These are phyloP conservation scores for Alternaria angustiovoidea DNA, from an alignment of 2,329 filamentous ascomycete species.

Conservation along the genomic window DNA sequence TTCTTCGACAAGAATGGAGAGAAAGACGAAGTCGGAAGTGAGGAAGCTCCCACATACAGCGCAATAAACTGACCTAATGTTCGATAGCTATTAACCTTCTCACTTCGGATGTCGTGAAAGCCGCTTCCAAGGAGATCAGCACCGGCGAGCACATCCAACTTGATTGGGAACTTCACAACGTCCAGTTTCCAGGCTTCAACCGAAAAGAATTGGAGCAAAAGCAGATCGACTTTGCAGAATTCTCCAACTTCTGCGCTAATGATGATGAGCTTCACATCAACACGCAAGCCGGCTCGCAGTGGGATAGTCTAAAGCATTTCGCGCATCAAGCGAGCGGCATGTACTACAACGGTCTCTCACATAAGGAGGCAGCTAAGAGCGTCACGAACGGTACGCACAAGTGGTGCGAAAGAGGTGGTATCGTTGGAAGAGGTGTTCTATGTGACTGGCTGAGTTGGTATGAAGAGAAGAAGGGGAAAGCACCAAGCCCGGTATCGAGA, in stretches of 20 bases:
- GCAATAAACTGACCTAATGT: constrained; percentile 30
- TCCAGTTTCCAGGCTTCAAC: constrained; percentile 64
- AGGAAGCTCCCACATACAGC: constrained; percentile 26
- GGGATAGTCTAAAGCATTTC: constrained; percentile 49
- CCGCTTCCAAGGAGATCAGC: constrained; percentile 60
- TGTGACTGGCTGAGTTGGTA: constrained; percentile 47
- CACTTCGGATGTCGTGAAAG: constrained; percentile 61
- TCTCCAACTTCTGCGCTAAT: constrained; percentile 34
- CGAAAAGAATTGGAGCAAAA: constrained; percentile 61
- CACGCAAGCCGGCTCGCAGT: constrained; percentile 46
- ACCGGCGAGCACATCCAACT: constrained; percentile 62
- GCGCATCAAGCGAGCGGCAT: constrained; percentile 40
- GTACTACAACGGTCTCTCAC: constrained; percentile 45
- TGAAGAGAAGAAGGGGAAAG: constrained; percentile 38
- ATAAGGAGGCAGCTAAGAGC: constrained; percentile 32
- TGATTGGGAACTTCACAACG: constrained; percentile 64
- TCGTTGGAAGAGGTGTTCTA: constrained; percentile 45
- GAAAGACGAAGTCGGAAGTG: constrained; percentile 63
- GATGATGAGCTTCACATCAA: constrained; percentile 46
- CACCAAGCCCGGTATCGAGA: constrained; percentile 37
- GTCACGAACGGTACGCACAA: constrained; percentile 47
- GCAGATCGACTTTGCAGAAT: constrained; percentile 56
- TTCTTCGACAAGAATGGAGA: constrained; percentile 46
- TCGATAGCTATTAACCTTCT: constrained; percentile 49
- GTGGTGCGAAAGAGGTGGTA: constrained; percentile 48